Percentiles rank a stretch among this genome's conserved stretches.
Evolutionary conservation across 1,139 yeast species (phyloP).

Genomic region (Taphrina pruni): DNA sequence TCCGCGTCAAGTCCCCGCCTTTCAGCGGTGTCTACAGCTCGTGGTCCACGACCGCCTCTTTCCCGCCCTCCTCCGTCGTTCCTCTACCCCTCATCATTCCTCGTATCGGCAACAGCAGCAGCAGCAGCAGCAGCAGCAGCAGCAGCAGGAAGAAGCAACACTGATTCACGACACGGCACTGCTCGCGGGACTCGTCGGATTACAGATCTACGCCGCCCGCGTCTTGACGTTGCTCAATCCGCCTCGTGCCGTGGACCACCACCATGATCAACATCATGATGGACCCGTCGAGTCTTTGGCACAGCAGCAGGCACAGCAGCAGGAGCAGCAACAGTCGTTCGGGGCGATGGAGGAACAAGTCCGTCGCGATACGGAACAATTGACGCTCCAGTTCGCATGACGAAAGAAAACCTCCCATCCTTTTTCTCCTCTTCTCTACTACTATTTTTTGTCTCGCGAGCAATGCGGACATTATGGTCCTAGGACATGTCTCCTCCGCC

Average conservation of each 20-base stretch:
- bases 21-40: neutral
- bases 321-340: neutral
- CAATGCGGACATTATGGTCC: no score
- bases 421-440: neutral
- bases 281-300: no score
- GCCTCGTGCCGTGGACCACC: no score
- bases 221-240: neutral
- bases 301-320: neutral
- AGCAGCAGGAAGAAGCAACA: neutral
- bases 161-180: conserved; percentile 38
- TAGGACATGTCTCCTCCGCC: no score
- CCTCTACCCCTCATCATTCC: no score
- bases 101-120: no score
- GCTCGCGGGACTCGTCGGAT: conserved; percentile 38
- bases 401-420: no score
- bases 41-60: neutral
- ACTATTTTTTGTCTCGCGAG: neutral
- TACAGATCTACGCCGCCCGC: conserved; percentile 40
- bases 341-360: neutral
- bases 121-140: no score
- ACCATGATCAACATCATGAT: no score
- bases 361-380: neutral
- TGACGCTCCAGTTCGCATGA: neutral
- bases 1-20: neutral
- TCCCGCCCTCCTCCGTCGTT: neutral